Evolutionary conservation across 2,329 filamentous ascomycete genomes (phyloP).

Genomic region (Westerdykella sp.): DNA sequence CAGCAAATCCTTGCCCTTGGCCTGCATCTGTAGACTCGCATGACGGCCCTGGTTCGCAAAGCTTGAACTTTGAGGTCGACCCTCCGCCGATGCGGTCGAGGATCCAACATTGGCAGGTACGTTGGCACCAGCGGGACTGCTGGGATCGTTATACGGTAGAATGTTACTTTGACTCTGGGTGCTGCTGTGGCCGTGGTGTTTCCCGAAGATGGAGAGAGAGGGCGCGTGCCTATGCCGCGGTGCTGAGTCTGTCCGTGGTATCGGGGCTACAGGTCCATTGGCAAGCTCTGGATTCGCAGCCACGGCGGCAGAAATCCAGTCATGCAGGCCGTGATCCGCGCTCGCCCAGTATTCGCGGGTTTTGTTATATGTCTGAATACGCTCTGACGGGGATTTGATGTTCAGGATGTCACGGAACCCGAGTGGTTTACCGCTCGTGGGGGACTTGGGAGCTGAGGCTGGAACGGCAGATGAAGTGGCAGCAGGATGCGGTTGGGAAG

Average conservation of each 20-base stretch:
- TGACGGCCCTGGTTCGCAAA: background rate
- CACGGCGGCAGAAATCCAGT: conserved; percentile 50
- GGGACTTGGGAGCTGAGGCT: conserved; percentile 16
- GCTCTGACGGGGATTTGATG: conserved; percentile 58
- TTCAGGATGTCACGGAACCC: conserved; percentile 71
- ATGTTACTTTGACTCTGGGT: conserved; percentile 6
- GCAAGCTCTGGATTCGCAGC: conserved; percentile 50
- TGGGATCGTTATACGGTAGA: conserved; percentile 12
- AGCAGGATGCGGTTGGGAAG: background rate
- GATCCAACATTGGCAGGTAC: conserved; percentile 21
- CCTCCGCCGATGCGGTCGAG: conserved; percentile 11
- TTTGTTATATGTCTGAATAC: conserved; percentile 67
- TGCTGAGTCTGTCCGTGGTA: conserved; percentile 20
- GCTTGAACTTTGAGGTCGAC: conserved; percentile 9
- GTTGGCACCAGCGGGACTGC: conserved; percentile 20
- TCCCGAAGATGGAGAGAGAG: conserved; percentile 35
- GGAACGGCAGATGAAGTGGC: conserved; percentile 11
- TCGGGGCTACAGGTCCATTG: conserved; percentile 21
- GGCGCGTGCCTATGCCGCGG: conserved; percentile 31
- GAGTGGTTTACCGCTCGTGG: conserved; percentile 37
- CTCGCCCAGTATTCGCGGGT: conserved; percentile 64
- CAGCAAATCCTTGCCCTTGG: conserved; percentile 82
- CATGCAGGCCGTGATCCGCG: conserved; percentile 67
- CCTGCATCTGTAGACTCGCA: conserved; percentile 50
- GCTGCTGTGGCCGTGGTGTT: conserved; percentile 21